Evolutionary conservation across 129 eudicot genomes (phyloP).

Genomic region (Flaveria robusta): DNA sequence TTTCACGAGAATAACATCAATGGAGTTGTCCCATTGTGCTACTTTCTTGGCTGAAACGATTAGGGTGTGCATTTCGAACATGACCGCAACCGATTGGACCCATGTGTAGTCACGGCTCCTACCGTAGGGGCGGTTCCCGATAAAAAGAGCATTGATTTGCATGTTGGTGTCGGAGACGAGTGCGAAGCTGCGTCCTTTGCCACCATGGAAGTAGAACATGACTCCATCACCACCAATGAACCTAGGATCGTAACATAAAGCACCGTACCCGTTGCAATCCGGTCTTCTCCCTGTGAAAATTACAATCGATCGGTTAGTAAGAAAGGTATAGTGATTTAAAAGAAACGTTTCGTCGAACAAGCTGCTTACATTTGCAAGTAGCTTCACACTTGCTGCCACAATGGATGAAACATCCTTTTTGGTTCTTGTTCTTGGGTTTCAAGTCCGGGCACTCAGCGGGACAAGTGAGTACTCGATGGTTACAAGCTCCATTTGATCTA

Average conservation of each 20-base stretch:
- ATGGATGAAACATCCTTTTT: conserved; percentile 65
- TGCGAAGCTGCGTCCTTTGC: conserved; percentile 50
- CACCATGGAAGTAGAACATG: conserved; percentile 76
- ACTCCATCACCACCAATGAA: conserved; percentile 74
- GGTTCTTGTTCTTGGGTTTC: conserved; percentile 70
- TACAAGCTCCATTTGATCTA: conserved; percentile 44
- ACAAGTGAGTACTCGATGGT: conserved; percentile 49
- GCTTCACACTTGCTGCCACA: conserved; percentile 75
- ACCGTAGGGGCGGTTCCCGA: conserved; percentile 57
- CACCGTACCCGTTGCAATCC: conserved; percentile 46
- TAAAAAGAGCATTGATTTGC: conserved; percentile 67
- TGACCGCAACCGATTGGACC: conserved; percentile 60
- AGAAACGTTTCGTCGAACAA: background rate
- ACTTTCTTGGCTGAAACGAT: conserved; percentile 53
- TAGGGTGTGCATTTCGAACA: conserved; percentile 56
- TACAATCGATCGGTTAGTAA: background rate
- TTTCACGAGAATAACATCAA: conserved; percentile 49
- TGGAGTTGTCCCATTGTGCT: conserved; percentile 49
- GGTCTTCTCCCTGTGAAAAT: conserved; percentile 51
- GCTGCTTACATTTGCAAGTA: conserved; percentile 67
- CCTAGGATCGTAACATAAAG: conserved; percentile 67
- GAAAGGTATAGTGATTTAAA: no score
- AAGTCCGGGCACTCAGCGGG: conserved; percentile 63
- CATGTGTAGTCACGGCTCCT: conserved; percentile 69
- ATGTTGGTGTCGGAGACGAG: conserved; percentile 58